phyloP scores from a whole-genome alignment of 2,329 filamentous ascomycete species.

The Clonostachys chloroleuca region DNA sequence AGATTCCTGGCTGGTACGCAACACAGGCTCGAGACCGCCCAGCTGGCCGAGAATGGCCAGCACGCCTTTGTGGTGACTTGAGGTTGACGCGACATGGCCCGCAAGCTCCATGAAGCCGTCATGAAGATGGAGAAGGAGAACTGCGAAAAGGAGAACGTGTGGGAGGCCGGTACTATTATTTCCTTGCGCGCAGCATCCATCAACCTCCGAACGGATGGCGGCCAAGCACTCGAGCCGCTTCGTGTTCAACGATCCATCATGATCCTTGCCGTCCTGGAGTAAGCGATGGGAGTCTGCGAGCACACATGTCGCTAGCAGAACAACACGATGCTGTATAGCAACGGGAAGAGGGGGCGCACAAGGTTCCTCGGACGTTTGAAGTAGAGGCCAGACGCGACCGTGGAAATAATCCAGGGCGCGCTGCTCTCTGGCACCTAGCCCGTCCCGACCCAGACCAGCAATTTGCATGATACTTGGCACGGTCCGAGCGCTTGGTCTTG shows the following conservation, averaged over 20 bases:
- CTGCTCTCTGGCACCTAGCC: slow-evolving; percentile 17
- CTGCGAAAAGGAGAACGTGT: slow-evolving; percentile 25
- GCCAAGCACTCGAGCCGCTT: slow-evolving; percentile 21
- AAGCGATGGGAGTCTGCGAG: slow-evolving; percentile 22
- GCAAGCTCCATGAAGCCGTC: slow-evolving; percentile 29
- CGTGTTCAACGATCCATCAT: slow-evolving; percentile 12
- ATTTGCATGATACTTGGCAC: slow-evolving; percentile 15
- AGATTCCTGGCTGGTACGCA: slow-evolving; percentile 16
- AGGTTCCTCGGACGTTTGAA: slow-evolving; percentile 17
- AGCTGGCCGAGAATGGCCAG: slow-evolving; percentile 25
- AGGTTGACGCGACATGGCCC: slow-evolving; percentile 19
- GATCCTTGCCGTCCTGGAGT: slow-evolving; percentile 20
- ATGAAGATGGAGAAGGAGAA: slow-evolving; percentile 34
- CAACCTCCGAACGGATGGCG: slow-evolving; percentile 21
- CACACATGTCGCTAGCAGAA: slow-evolving; percentile 21
- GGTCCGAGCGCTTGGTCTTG: slow-evolving; percentile 21
- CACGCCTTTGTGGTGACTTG: slow-evolving; percentile 26
- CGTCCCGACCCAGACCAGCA: slow-evolving; percentile 1
- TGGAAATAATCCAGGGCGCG: slow-evolving; percentile 24
- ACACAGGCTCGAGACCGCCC: slow-evolving; percentile 15
- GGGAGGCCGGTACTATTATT: slow-evolving; percentile 10
- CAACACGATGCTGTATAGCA: slow-evolving; percentile 22
- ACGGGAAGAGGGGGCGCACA: slow-evolving; percentile 20
- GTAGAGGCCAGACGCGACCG: slow-evolving; percentile 22
- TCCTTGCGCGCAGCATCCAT: slow-evolving; percentile 19